Percentiles rank a stretch among this genome's conserved stretches.
Conservation (phyloP, 2,329 filamentous ascomycete genomes). For the Dactylellina parvicollis region DNA sequence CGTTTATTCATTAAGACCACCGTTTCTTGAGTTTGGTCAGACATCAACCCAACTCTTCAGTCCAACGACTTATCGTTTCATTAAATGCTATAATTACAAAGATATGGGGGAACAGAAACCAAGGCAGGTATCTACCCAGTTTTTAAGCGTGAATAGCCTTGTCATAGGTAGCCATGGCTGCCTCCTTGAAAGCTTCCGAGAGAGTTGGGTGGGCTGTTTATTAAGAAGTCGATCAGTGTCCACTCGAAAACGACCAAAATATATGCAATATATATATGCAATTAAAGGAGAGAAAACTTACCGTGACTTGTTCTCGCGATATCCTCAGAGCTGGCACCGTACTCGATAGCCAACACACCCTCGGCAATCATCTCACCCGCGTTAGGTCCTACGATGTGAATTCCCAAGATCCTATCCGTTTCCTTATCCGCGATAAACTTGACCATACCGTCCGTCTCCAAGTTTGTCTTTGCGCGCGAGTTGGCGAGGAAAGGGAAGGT, state of each 20-base stretch:
- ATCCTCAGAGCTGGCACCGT: constrained; percentile 94
- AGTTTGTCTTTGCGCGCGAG: constrained; percentile 97
- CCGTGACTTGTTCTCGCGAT: constrained; percentile 92
- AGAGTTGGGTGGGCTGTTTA: constrained; percentile 80
- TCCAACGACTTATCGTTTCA: constrained; percentile 20
- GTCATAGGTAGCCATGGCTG: constrained; percentile 94
- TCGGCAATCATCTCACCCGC: constrained; percentile 99
- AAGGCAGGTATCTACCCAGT: neutral
- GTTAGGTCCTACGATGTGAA: constrained; percentile 95
- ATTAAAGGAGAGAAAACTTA: constrained; percentile 36
- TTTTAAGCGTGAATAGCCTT: constrained; percentile 94
- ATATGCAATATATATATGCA: neutral
- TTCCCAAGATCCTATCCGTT: constrained; percentile 92
- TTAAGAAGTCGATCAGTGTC: constrained; percentile 3
- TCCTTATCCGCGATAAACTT: constrained; percentile 95
- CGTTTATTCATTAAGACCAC: constrained; percentile 22
- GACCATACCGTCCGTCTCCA: constrained; percentile 93
- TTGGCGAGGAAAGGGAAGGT: constrained; percentile 98
- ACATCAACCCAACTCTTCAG: constrained; percentile 5
- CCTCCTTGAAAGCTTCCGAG: constrained; percentile 98
- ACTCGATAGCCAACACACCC: constrained; percentile 92
- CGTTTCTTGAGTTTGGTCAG: neutral
- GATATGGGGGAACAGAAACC: constrained; percentile 19
- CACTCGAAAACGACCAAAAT: too few species aligned
- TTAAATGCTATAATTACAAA: constrained; percentile 55